These are phyloP conservation scores for Meyerozyma guilliermondii DNA, from an alignment of 1,139 yeast genomes.

Conservation along the genomic window DNA sequence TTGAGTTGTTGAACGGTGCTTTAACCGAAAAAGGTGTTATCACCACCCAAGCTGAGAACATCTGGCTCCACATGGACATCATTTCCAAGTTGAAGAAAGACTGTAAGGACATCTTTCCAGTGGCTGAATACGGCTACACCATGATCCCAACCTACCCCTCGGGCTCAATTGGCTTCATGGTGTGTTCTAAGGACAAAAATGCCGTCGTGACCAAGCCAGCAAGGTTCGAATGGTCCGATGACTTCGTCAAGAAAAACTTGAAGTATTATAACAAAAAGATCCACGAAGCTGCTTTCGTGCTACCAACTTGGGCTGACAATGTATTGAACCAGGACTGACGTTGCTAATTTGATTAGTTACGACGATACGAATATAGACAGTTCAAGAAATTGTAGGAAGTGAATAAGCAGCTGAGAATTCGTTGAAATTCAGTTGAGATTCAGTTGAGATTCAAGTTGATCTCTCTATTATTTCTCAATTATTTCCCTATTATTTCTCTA, in stretches of 20 bases:
- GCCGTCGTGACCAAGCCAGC: conserved; percentile 64
- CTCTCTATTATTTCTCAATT: background rate
- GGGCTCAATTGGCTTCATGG: conserved; percentile 93
- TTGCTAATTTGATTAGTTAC: conserved; percentile 1
- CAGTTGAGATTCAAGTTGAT: too few species aligned
- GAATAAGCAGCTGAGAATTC: too few species aligned
- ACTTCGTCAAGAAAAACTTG: conserved; percentile 60
- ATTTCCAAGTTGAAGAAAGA: conserved; percentile 71
- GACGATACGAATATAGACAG: background rate
- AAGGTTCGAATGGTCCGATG: conserved; percentile 56
- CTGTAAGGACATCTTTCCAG: conserved; percentile 78
- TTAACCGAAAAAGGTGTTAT: conserved; percentile 84
- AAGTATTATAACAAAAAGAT: conserved; percentile 75
- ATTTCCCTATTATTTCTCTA: background rate
- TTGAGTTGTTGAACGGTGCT: conserved; percentile 71
- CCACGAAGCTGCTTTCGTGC: conserved; percentile 80
- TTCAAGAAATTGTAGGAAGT: too few species aligned
- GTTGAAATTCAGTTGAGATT: too few species aligned
- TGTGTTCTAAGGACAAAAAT: conserved; percentile 68
- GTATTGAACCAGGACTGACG: conserved; percentile 17
- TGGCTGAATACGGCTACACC: conserved; percentile 81
- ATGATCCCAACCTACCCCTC: conserved; percentile 92
- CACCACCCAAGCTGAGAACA: conserved; percentile 87
- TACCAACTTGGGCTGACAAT: conserved; percentile 79
- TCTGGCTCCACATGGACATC: conserved; percentile 82